Base-by-base conservation (phyloP, 345 rosid species). In the Moricandia arvensis region DNA sequence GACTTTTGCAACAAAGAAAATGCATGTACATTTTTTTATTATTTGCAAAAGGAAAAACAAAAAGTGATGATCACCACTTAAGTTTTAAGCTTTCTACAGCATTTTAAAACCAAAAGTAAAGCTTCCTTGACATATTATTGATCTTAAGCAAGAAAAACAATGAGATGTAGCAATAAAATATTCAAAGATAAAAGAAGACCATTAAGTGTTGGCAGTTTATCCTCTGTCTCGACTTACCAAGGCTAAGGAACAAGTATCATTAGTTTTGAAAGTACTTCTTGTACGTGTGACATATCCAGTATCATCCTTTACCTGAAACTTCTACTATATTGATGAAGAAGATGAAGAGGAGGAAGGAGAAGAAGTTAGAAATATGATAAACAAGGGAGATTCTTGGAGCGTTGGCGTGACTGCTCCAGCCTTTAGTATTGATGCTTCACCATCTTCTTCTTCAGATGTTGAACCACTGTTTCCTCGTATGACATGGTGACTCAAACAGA, bases 401-500 rank as follows among this genome's bases (percentile, higher is more conserved):
- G 1, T 21, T 9, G 60, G 49, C 31, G 47, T 59, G 2, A 74
- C 8, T 13, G 72, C 78, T 66, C 78, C 78, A 7, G 51, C 54
- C 17, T n/a, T 43, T 59, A 33, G 37, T 33, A 33, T 33, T 33
- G 37, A 33, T 33, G 59, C 59, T 41, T 66, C 78, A 29, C 0
- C 72, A 7, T 24, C 72, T 31, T 34, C 10, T 24, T 59, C 61
- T 31, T n/a, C n/a, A n/a, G 73, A 67, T 45, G 79, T 24, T 67
- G 60, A 74, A 74, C 78, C 66, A 27, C 49, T 59, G 79, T 75
- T 30, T 67, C 53, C 73, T 67, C 73, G 30, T 59, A 8, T 7
- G 47, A 74, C 78, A 5, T 45, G 51, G 72, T 66, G 72, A 31
- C 26, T 51, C 57, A 51, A 7, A 7, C 26, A 16, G 26, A 51